Evolutionary conservation across 1,139 yeast species (phyloP), one percentile per base, ranked within the genome.

Genomic region (Pichia sp.): DNA sequence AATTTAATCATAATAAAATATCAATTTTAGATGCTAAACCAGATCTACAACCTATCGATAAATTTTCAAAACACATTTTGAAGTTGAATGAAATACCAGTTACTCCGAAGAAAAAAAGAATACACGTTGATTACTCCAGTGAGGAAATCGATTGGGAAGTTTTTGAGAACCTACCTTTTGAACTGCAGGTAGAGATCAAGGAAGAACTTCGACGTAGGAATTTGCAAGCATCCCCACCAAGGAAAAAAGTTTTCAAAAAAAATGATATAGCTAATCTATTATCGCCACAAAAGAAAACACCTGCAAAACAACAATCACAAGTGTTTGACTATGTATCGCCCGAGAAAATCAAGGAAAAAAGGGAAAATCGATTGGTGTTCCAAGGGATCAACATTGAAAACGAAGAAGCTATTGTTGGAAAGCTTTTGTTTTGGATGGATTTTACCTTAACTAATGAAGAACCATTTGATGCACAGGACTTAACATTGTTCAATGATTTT

Each of bases 111-210:
- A 20, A 28, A 22, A 28, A 28, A 17, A 17, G 19, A 23, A 12
- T n/a, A 7, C 8, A n/a, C 14, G 15, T 5, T n/a, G 11, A 20
- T 20, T 4, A 20, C n/a, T 2, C 11, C 6, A 14, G 3, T 15
- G 45, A 41, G 11, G 33, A 38, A 18, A 69, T 78, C 19, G 80
- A 78, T 45, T 66, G 75, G 72, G 73, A 70, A 2, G 75, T 76
- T 0, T 74, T 77, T 50, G 60, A 71, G 10, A 65, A 64, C n/a
- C 54, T 79, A 5, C 85, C 85, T 0, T 41, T 44, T n/a, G 74
- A 71, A 6, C 69, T 79, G 1, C 71, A 70, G 46, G 47, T 56
- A 3, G 85, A 79, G 46, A 51, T 78, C 5, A 63, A 62, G 44
- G 52, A 52, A 2, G 83, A 78, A 46, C 50, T 76, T 31, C 48